A percentile compares a stretch with the other conserved stretches of the same genome.
These are phyloP conservation scores for Penstemon eatonii DNA, from an alignment of 257 asterid species.

Conservation along the genomic window DNA sequence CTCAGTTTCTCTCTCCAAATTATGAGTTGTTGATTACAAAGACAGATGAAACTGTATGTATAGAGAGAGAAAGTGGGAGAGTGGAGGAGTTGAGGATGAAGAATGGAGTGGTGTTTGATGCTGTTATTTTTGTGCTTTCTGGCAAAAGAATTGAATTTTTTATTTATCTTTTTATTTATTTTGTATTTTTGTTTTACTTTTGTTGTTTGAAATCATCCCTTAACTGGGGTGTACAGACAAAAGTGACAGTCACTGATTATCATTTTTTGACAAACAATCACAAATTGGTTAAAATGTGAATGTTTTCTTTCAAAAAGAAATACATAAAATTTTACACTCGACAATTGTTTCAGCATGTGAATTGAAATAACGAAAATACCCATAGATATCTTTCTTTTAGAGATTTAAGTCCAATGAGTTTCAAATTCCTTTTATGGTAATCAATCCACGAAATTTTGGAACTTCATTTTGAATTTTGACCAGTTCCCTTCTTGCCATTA, in stretches of 20 bases:
- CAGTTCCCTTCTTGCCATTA: no score
- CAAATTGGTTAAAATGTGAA: slow-evolving; percentile 14
- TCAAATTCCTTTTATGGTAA: slow-evolving; percentile 17
- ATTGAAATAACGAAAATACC: slow-evolving; percentile 23
- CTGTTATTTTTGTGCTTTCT: slow-evolving; percentile 32
- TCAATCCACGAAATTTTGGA: background rate
- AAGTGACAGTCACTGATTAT: slow-evolving; percentile 28
- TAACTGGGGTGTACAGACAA: slow-evolving; percentile 27
- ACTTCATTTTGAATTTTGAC: background rate
- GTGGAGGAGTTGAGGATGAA: slow-evolving; percentile 32
- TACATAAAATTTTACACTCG: no score
- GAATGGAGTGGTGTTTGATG: slow-evolving; percentile 28
- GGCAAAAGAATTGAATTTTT: slow-evolving; percentile 30
- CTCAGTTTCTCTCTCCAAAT: slow-evolving; percentile 24
- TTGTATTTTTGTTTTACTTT: background rate
- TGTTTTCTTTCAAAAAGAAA: background rate
- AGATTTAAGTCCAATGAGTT: slow-evolving; percentile 7
- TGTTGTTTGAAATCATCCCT: slow-evolving; percentile 24
- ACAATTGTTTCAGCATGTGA: no score
- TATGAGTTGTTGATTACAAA: background rate
- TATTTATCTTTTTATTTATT: slow-evolving; percentile 7
- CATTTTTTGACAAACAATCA: no score
- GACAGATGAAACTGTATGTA: slow-evolving; percentile 18
- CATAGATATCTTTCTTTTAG: background rate
- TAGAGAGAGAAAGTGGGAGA: slow-evolving; percentile 43